Percentiles rank a stretch among this genome's conserved stretches.
These are phyloP conservation scores for Magnaporthiopsis incrustans DNA, from an alignment of 2,329 filamentous ascomycete genomes.

Conservation along the genomic window DNA sequence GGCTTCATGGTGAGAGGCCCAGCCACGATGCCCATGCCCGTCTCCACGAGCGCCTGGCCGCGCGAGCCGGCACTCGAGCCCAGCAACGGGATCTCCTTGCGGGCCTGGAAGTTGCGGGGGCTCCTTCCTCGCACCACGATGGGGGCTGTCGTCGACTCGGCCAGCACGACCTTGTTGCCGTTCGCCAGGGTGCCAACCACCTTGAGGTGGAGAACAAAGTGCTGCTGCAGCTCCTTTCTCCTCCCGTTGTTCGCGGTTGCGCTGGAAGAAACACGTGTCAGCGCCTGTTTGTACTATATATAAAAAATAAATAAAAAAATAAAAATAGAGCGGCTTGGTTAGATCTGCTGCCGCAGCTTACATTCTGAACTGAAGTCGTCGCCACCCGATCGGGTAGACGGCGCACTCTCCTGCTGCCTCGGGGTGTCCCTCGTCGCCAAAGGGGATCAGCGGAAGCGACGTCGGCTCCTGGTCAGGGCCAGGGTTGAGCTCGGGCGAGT, in stretches of 20 bases:
- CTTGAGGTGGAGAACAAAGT: constrained; percentile 85
- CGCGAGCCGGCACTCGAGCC: constrained; percentile 68
- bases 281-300: background rate
- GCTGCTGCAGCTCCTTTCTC: constrained; percentile 89
- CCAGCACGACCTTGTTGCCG: constrained; percentile 72
- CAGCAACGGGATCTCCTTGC: constrained; percentile 84
- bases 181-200: constrained; percentile 77
- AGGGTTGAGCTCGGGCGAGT: constrained; percentile 58
- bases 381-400: constrained; percentile 90
- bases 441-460: constrained; percentile 65
- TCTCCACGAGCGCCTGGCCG: constrained; percentile 66
- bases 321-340: no score
- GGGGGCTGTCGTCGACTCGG: constrained; percentile 78
- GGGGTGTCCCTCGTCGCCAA: constrained; percentile 47
- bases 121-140: constrained; percentile 92
- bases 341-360: constrained; percentile 26
- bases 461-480: constrained; percentile 76
- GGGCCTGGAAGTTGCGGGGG: constrained; percentile 87
- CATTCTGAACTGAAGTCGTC: constrained; percentile 84
- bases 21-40: constrained; percentile 51
- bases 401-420: constrained; percentile 69
- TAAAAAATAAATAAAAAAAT: no score
- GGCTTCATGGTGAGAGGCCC: constrained; percentile 47
- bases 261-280: constrained; percentile 32
- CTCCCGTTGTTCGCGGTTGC: constrained; percentile 95